A percentile compares a stretch with the other conserved stretches of the same genome.
Evolutionary conservation across 2,329 filamentous ascomycete species (phyloP).

Genomic region (Neospermospora avenae): DNA sequence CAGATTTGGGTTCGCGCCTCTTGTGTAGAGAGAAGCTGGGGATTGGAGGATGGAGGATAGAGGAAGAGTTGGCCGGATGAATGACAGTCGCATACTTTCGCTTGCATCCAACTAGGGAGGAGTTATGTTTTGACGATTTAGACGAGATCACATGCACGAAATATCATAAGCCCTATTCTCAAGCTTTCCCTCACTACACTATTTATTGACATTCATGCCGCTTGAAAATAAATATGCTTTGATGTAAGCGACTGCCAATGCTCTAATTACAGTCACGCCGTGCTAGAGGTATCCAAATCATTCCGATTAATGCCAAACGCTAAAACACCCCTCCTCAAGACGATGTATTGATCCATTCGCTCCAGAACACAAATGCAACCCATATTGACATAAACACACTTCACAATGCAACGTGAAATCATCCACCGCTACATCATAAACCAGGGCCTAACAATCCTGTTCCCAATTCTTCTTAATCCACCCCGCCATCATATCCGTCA

Average conservation of each 20-base stretch:
- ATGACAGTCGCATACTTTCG: background rate
- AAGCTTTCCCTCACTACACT: background rate
- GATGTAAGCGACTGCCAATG: background rate
- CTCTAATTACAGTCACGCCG: background rate
- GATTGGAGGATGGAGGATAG: background rate
- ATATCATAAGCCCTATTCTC: no score
- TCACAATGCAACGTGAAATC: no score
- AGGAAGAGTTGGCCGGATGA: background rate
- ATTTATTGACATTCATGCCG: background rate
- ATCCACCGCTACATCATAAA: no score
- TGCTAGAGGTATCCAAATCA: background rate
- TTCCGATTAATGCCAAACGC: background rate
- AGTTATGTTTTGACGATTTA: background rate
- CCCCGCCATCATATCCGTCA: slow-evolving; percentile 52
- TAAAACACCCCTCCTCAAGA: background rate
- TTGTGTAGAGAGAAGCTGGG: slow-evolving; percentile 13
- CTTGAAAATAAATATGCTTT: background rate
- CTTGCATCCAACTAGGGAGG: background rate
- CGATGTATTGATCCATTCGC: no score
- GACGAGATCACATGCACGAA: no score
- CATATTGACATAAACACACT: no score
- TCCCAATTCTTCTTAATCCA: slow-evolving; percentile 61
- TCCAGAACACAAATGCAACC: no score
- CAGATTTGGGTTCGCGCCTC: slow-evolving; percentile 31
- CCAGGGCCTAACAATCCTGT: slow-evolving; percentile 31